Conservation (phyloP, 1,139 yeast species). For the Suhomyces panamericanus region DNA sequence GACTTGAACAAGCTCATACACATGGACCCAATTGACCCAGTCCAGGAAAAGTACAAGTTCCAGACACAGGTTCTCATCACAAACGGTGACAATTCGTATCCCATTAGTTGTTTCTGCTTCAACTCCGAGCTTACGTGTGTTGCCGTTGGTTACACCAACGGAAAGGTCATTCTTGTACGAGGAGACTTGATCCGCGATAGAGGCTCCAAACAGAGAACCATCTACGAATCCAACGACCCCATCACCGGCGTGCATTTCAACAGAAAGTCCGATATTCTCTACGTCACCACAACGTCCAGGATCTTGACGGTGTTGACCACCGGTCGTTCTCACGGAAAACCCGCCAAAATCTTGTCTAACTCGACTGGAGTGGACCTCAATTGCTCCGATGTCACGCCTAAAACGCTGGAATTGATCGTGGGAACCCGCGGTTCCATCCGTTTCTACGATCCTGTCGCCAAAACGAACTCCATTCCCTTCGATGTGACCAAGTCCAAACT, state of each 20-base stretch:
- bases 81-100: constrained; percentile 66
- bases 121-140: constrained; percentile 61
- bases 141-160: constrained; percentile 86
- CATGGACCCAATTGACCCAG: constrained; percentile 36
- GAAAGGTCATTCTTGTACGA: constrained; percentile 74
- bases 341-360: constrained; percentile 62
- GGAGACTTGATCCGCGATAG: constrained; percentile 89
- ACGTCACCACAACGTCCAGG: constrained; percentile 68
- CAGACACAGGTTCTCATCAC: constrained; percentile 35
- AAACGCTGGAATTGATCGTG: constrained; percentile 47
- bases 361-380: constrained; percentile 69
- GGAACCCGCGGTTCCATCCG: constrained; percentile 54
- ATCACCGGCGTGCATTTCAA: constrained; percentile 72
- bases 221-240: constrained; percentile 74
- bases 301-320: constrained; percentile 74
- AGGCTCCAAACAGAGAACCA: constrained; percentile 82
- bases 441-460: constrained; percentile 55
- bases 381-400: constrained; percentile 53
- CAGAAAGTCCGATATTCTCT: constrained; percentile 47
- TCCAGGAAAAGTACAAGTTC: constrained; percentile 35
- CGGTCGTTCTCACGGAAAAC: constrained; percentile 73
- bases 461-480: constrained; percentile 58
- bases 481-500: constrained; percentile 60
- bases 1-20: constrained; percentile 52
- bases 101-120: constrained; percentile 65